Evolutionary conservation across 768 basidiomycete genomes (phyloP).

Genomic region (Collybia mongolica): DNA sequence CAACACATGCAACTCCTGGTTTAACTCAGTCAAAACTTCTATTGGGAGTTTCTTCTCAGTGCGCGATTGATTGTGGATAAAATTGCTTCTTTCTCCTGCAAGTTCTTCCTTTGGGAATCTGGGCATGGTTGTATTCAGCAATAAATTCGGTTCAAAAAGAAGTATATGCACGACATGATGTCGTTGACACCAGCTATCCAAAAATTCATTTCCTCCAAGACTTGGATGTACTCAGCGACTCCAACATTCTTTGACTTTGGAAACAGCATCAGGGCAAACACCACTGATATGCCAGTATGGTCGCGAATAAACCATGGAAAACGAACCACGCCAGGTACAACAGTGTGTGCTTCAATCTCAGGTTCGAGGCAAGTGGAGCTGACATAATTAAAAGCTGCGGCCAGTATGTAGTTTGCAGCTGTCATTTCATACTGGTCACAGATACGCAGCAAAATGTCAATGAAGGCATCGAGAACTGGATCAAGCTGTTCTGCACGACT

Average conservation of each 20-base stretch:
- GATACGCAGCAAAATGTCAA: background rate
- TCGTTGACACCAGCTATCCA: conserved; percentile 16
- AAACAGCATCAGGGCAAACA: no score
- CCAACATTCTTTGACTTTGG: conserved; percentile 3
- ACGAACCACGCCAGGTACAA: conserved; percentile 3
- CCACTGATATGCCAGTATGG: conserved; percentile 14
- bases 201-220: conserved; percentile 17
- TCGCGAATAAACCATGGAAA: conserved; percentile 20
- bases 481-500: no score
- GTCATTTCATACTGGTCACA: conserved; percentile 15
- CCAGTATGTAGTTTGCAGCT: conserved; percentile 15
- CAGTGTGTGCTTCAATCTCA: conserved; percentile 1
- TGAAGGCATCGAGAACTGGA: no score
- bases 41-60: conserved; percentile 4
- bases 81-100: conserved; percentile 16
- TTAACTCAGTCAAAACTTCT: conserved; percentile 11
- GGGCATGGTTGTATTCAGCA: background rate
- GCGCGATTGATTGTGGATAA: conserved; percentile 14
- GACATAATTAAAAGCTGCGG: conserved; percentile 15
- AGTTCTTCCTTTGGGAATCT: conserved; percentile 21
- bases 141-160: background rate
- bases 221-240: conserved; percentile 17
- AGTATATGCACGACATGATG: conserved; percentile 18
- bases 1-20: conserved; percentile 6
- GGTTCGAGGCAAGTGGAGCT: conserved; percentile 16